These are phyloP conservation scores for Ceratocystis destructans DNA, from an alignment of 2,329 filamentous ascomycete species.

Conservation along the genomic window DNA sequence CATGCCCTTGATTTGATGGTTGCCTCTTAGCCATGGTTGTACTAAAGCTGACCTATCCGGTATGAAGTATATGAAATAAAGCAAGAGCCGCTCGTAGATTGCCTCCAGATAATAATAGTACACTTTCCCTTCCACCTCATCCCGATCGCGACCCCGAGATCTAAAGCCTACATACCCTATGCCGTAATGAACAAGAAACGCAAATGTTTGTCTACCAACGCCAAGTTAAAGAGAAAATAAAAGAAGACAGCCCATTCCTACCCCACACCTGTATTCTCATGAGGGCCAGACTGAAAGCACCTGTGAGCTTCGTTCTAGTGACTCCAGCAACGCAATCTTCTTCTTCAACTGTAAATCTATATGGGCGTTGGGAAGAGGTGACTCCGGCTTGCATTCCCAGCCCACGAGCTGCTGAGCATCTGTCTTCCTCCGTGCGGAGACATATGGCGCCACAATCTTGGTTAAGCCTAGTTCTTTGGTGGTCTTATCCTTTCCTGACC, in stretches of 20 bases:
- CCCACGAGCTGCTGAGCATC: not conserved
- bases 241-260: not conserved
- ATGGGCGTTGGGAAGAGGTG: not conserved
- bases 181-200: not conserved
- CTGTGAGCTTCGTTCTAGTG: constrained; percentile 7
- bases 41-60: not conserved
- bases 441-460: constrained; percentile 11
- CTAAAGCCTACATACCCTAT: not conserved
- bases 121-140: not conserved
- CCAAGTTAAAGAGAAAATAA: not conserved
- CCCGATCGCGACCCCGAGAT: not conserved
- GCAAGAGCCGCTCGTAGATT: not conserved
- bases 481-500: not conserved
- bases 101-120: not conserved
- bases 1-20: not conserved
- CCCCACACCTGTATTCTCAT: not conserved
- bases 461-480: not conserved
- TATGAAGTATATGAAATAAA: not conserved
- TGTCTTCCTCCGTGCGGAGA: constrained; percentile 2
- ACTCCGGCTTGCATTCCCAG: constrained; percentile 8
- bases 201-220: not conserved
- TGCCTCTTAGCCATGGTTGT: no score
- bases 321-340: constrained; percentile 17
- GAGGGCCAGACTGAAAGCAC: not conserved
- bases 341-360: constrained; percentile 9